A percentile compares a stretch with the other conserved stretches of the same genome.
These are phyloP conservation scores for Colletotrichum sidae DNA, from an alignment of 2,329 filamentous ascomycete genomes.

Conservation along the genomic window DNA sequence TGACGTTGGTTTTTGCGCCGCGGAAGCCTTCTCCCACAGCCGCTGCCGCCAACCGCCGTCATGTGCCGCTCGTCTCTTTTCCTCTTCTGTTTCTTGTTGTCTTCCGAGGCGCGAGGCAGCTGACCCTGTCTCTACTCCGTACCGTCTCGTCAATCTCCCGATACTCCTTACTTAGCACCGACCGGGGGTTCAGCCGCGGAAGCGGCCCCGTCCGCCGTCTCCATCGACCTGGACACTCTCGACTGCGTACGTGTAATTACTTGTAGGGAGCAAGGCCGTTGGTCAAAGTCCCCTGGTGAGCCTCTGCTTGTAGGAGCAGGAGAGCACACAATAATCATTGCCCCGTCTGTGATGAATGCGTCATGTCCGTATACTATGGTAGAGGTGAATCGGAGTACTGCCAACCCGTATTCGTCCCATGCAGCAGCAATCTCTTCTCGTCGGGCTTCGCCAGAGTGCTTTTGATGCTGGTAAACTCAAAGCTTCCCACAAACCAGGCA, in stretches of 20 bases:
- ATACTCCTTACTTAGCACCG: neutral
- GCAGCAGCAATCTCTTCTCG: too few relatives aligned
- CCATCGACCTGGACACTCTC: slow-evolving; percentile 3
- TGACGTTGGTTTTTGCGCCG: neutral
- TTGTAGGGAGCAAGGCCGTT: neutral
- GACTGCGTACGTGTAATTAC: neutral
- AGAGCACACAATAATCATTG: too few relatives aligned
- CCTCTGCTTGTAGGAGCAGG: too few relatives aligned
- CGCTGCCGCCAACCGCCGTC: slow-evolving; percentile 17
- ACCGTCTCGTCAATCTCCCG: neutral
- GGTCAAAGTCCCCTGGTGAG: neutral
- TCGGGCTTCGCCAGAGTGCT: neutral
- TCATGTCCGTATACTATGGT: too few relatives aligned
- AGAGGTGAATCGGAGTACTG: too few relatives aligned
- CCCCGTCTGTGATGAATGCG: too few relatives aligned
- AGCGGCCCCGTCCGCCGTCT: slow-evolving; percentile 26
- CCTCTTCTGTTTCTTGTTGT: neutral
- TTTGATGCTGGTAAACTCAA: slow-evolving; percentile 23
- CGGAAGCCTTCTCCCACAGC: slow-evolving; percentile 5
- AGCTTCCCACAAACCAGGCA: slow-evolving; percentile 1
- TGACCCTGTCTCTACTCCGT: slow-evolving; percentile 3
- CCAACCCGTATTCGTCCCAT: too few relatives aligned
- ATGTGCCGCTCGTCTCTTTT: slow-evolving; percentile 4
- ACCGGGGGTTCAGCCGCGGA: slow-evolving; percentile 10
- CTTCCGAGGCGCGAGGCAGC: neutral